These are phyloP conservation scores for Suillus subluteus DNA, from an alignment of 768 basidiomycete species.

Conservation along the genomic window DNA sequence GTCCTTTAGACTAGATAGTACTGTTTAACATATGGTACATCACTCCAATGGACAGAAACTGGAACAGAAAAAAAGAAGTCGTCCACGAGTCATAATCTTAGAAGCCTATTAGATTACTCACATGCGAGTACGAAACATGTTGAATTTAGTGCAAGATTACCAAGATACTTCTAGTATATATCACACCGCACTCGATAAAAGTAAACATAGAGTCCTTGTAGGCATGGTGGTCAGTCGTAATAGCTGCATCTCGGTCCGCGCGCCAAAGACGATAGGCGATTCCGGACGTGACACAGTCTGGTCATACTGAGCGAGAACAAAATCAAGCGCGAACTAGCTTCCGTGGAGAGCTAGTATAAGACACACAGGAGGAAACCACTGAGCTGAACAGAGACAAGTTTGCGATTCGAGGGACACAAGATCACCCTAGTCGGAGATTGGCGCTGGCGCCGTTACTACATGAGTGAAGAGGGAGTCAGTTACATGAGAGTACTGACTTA, in stretches of 20 bases:
- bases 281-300: no score
- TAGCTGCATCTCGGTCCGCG: not conserved
- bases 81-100: not conserved
- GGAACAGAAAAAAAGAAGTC: not conserved
- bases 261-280: not conserved
- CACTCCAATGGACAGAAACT: not conserved
- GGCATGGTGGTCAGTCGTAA: not conserved
- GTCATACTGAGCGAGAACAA: constrained; percentile 1
- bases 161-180: no score
- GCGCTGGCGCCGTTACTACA: no score
- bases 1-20: no score
- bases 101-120: not conserved
- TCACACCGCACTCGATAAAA: constrained; percentile 17
- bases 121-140: not conserved
- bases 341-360: no score
- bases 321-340: not conserved
- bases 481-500: no score
- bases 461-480: no score
- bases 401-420: no score
- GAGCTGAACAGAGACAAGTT: no score
- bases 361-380: no score
- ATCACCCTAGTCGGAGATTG: no score
- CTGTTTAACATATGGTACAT: no score
- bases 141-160: not conserved
- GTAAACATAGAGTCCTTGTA: constrained; percentile 17